Conservation (phyloP, 441 rosid species). For the Adansonia grandidieri region DNA sequence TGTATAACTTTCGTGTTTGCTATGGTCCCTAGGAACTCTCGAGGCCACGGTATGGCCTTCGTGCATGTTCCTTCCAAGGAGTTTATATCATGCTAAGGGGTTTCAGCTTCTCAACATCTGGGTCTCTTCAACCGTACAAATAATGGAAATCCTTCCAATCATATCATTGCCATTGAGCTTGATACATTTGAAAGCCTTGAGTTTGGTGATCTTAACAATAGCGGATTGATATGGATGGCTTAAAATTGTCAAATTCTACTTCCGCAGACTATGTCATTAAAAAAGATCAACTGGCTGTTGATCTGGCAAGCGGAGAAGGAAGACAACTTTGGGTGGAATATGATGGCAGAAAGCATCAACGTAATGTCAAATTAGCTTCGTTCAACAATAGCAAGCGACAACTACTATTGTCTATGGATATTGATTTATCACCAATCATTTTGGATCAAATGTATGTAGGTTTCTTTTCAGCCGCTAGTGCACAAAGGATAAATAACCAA, state of each 20-base stretch:
- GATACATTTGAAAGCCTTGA: conserved; percentile 31
- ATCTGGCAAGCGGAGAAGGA: background rate
- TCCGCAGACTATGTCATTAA: background rate
- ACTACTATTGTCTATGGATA: conserved; percentile 31
- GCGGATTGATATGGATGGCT: conserved; percentile 14
- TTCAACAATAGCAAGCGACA: conserved; percentile 28
- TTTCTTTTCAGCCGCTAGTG: conserved; percentile 39
- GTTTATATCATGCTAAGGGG: background rate
- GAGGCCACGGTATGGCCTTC: background rate
- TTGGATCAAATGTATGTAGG: conserved; percentile 37
- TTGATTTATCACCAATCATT: conserved; percentile 36
- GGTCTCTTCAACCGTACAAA: background rate
- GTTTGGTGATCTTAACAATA: conserved; percentile 24
- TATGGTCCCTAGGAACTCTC: background rate
- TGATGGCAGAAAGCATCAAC: conserved; percentile 37
- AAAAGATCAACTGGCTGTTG: background rate
- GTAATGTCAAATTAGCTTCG: conserved; percentile 43
- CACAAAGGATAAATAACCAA: no score
- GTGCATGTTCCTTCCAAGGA: background rate
- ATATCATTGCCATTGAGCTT: conserved; percentile 33
- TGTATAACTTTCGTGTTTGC: background rate
- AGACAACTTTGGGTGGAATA: conserved; percentile 38
- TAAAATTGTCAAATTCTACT: background rate
- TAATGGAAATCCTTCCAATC: background rate
- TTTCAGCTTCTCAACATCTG: background rate